These are phyloP conservation scores for Vicia sativa DNA, from an alignment of 306 rosid species.

Conservation along the genomic window DNA sequence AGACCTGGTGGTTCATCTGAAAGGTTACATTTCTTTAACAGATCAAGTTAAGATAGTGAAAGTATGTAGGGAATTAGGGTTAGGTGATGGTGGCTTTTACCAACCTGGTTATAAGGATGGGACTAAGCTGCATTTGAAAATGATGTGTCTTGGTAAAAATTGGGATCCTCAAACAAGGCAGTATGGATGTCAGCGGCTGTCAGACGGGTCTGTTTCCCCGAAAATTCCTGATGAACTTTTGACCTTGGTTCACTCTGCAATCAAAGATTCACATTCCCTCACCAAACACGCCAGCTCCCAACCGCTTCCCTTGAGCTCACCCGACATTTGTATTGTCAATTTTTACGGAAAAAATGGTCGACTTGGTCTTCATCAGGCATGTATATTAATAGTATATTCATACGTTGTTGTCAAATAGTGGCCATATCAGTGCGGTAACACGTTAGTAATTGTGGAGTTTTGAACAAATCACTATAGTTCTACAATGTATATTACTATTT, in stretches of 20 bases:
- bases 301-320: slow-evolving; percentile 48
- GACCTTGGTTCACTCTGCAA: slow-evolving; percentile 46
- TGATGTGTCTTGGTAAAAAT: slow-evolving; percentile 92
- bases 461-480: no score
- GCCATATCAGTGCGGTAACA: no score
- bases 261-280: slow-evolving; percentile 46
- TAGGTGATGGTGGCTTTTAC: slow-evolving; percentile 78
- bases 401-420: no score
- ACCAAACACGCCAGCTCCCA: neutral
- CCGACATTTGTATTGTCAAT: slow-evolving; percentile 77
- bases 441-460: no score
- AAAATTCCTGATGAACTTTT: slow-evolving; percentile 50
- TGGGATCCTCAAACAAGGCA: slow-evolving; percentile 75
- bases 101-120: slow-evolving; percentile 74
- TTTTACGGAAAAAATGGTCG: slow-evolving; percentile 61
- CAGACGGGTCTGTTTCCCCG: slow-evolving; percentile 64
- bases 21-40: slow-evolving; percentile 41
- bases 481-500: no score
- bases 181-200: slow-evolving; percentile 54
- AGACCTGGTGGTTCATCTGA: slow-evolving; percentile 70
- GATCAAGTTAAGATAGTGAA: slow-evolving; percentile 68
- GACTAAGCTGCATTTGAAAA: slow-evolving; percentile 57
- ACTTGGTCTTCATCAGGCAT: slow-evolving; percentile 85
- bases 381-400: no score
- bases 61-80: slow-evolving; percentile 57